These are phyloP conservation scores for Pseudotulostoma volvatum DNA, from an alignment of 495 filamentous ascomycete genomes.

Conservation along the genomic window DNA sequence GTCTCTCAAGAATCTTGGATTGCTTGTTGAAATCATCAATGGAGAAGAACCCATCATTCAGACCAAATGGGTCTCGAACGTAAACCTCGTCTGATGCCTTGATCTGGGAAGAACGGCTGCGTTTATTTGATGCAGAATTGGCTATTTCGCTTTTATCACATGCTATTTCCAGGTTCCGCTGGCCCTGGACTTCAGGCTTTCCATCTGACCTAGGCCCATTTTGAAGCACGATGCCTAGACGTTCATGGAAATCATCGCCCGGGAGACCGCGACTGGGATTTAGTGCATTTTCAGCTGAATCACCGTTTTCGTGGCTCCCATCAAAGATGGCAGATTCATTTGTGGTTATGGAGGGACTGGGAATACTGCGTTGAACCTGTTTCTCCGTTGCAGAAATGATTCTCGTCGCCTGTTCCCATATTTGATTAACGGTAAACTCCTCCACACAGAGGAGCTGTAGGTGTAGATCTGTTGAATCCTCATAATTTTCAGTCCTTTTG, in stretches of 20 bases:
- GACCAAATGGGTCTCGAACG: slow-evolving; percentile 41
- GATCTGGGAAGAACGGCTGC: too few species aligned
- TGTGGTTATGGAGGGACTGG: not conserved
- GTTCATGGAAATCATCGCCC: too few species aligned
- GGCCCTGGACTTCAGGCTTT: too few species aligned
- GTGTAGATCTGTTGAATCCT: slow-evolving; percentile 33
- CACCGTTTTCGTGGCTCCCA: too few species aligned
- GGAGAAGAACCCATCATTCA: slow-evolving; percentile 96
- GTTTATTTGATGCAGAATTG: too few species aligned
- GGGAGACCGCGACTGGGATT: too few species aligned
- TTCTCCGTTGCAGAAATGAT: slow-evolving; percentile 35
- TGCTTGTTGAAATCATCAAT: slow-evolving; percentile 96
- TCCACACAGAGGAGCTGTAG: slow-evolving; percentile 67
- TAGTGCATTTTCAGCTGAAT: too few species aligned
- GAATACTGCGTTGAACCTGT: slow-evolving; percentile 20
- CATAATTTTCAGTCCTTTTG: slow-evolving; percentile 35
- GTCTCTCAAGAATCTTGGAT: slow-evolving; percentile 68
- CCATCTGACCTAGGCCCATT: too few species aligned
- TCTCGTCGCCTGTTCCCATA: slow-evolving; percentile 84
- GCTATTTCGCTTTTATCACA: too few species aligned
- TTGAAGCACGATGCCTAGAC: too few species aligned
- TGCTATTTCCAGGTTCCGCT: too few species aligned
- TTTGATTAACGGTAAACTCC: slow-evolving; percentile 74
- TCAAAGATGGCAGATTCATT: too few species aligned
- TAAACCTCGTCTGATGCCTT: slow-evolving; percentile 28